Percentiles rank a stretch among this genome's conserved stretches.
These are phyloP conservation scores for Melanopsichium pennsylvanicum DNA, from an alignment of 1,284 basidiomycete genomes.

Conservation along the genomic window DNA sequence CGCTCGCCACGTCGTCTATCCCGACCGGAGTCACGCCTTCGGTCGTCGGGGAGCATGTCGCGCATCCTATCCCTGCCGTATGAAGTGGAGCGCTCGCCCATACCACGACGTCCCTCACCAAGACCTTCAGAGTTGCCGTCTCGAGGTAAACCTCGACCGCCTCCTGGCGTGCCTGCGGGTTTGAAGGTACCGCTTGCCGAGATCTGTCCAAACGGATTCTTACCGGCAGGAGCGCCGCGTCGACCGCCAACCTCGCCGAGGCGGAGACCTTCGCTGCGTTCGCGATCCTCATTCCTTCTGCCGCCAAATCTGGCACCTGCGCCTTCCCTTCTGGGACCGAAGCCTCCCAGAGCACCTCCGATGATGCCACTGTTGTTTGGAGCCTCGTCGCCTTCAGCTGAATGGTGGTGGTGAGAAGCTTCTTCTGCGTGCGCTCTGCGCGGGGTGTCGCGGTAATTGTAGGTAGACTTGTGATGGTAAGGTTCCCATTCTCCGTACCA, in stretches of 20 bases:
- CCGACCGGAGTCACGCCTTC: slow-evolving; percentile 26
- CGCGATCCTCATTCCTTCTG: slow-evolving; percentile 47
- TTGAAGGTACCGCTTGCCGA: slow-evolving; percentile 58
- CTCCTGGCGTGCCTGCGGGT: slow-evolving; percentile 48
- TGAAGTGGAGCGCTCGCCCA: slow-evolving; percentile 43
- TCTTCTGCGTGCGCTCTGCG: slow-evolving; percentile 64
- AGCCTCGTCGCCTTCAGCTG: slow-evolving; percentile 18
- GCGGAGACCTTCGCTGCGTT: slow-evolving; percentile 37
- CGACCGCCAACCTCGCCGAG: slow-evolving; percentile 32
- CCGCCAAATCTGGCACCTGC: slow-evolving; percentile 40
- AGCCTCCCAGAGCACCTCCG: slow-evolving; percentile 43
- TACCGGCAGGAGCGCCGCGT: slow-evolving; percentile 47
- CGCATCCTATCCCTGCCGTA: slow-evolving; percentile 44
- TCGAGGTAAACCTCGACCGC: slow-evolving; percentile 22
- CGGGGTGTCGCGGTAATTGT: slow-evolving; percentile 76
- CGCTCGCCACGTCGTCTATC: slow-evolving; percentile 38
- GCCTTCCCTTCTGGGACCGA: slow-evolving; percentile 43
- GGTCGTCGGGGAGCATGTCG: slow-evolving; percentile 35
- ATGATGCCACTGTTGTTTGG: slow-evolving; percentile 34
- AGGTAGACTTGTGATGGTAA: slow-evolving; percentile 66
- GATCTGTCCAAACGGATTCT: slow-evolving; percentile 59
- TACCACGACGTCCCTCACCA: slow-evolving; percentile 33
- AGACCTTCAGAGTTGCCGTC: slow-evolving; percentile 21
- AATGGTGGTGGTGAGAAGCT: slow-evolving; percentile 1
- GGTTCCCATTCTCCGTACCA: slow-evolving; percentile 75